These are phyloP conservation scores for Eimeria maxima DNA, from an alignment of 169 alveolate genomes.

Conservation along the genomic window DNA sequence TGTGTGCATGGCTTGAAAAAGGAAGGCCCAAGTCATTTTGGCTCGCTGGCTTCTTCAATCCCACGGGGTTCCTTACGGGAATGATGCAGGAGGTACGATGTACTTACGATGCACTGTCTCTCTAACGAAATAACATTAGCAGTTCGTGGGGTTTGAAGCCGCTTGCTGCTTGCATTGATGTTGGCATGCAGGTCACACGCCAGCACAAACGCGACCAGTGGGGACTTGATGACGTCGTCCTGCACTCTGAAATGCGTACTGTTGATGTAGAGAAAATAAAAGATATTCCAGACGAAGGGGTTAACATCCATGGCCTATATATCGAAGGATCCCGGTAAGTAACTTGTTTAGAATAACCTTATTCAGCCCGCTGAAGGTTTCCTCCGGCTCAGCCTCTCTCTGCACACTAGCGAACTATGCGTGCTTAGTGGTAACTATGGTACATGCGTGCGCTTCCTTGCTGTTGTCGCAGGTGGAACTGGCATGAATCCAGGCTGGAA, in stretches of 20 bases:
- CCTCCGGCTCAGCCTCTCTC: too few species aligned
- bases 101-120: neutral
- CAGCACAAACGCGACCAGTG: conserved; percentile 95
- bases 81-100: conserved; percentile 95
- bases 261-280: conserved; percentile 88
- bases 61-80: conserved; percentile 97
- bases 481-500: conserved; percentile 94
- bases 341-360: neutral
- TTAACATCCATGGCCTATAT: conserved; percentile 95
- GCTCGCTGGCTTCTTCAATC: conserved; percentile 97
- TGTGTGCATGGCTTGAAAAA: conserved; percentile 95
- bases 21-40: conserved; percentile 95
- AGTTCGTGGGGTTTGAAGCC: neutral
- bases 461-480: conserved; percentile 92
- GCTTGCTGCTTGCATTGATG: neutral
- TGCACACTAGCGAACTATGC: too few species aligned
- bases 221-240: conserved; percentile 97
- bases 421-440: too few species aligned
- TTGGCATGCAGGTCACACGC: conserved; percentile 89
- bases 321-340: conserved; percentile 95
- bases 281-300: conserved; percentile 94
- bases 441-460: neutral
- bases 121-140: too few species aligned
- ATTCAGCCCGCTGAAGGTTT: neutral
- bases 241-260: conserved; percentile 91